These are phyloP conservation scores for Kwoniella sp. DNA, from an alignment of 768 basidiomycete genomes.

Conservation along the genomic window DNA sequence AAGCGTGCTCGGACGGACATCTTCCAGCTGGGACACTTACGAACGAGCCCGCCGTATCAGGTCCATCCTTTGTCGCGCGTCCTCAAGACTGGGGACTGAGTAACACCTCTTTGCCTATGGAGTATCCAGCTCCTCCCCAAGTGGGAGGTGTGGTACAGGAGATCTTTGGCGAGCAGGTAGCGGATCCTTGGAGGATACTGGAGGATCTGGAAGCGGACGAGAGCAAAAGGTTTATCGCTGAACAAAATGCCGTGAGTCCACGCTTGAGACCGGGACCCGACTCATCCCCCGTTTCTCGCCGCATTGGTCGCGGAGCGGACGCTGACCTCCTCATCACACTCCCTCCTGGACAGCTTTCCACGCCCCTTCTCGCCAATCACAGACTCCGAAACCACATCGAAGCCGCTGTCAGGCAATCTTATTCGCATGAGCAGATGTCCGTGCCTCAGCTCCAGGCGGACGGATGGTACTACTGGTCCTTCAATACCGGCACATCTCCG, in stretches of 20 bases:
- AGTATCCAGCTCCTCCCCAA: conserved; percentile 13
- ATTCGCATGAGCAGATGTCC: conserved; percentile 16
- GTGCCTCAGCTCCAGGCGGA: conserved; percentile 13
- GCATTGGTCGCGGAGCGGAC: too few species aligned
- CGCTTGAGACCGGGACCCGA: too few species aligned
- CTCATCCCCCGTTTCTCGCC: too few species aligned
- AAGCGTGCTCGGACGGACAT: too few species aligned
- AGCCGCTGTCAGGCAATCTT: conserved; percentile 7
- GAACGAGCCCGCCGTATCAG: too few species aligned
- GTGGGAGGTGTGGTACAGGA: conserved; percentile 18
- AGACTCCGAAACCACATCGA: conserved; percentile 12
- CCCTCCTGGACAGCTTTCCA: conserved; percentile 6
- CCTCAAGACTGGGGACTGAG: background rate
- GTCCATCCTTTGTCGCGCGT: background rate
- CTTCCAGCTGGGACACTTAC: too few species aligned
- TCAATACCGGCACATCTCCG: conserved; percentile 15
- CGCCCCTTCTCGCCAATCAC: conserved; percentile 13
- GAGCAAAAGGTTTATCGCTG: conserved; percentile 6
- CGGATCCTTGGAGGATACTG: conserved; percentile 25
- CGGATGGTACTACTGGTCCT: conserved; percentile 27
- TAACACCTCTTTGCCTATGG: background rate
- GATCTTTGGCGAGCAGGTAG: conserved; percentile 15
- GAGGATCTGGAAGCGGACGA: conserved; percentile 16
- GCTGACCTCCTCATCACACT: background rate
- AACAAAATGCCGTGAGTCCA: conserved; percentile 23